Evolutionary conservation across 1,284 basidiomycete species (phyloP), one percentile per base, ranked within the genome.

Genomic region (Ustilago bromivora): DNA sequence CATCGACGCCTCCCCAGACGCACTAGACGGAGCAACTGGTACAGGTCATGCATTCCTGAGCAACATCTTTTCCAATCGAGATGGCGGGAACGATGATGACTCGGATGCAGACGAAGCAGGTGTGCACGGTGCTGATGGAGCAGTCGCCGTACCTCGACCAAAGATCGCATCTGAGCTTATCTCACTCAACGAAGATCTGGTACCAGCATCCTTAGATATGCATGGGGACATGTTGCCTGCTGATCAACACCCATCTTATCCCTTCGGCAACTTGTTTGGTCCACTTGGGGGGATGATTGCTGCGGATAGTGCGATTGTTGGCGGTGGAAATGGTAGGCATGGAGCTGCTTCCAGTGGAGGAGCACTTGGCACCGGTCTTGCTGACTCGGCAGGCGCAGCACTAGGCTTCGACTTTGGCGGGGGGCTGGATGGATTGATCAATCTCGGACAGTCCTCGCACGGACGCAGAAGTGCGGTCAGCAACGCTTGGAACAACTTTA

Each of bases 201-300:
- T 83, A 2, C 82, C 82, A 1, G 71, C 72, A 12, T 58, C 67
- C 5, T 61, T 78, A n/a, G 81, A 83, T 40, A 67, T 75, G 57
- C 79, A 82, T 32, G 71, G 76, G 31, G 82, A 84, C 46, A 80
- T 80, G 63, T 56, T 84, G 35, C 82, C 82, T 11, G 75, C 72
- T 7, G 82, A 84, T 38, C 78, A 81, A 62, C 82, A 84, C 59
- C 69, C 82, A 9, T 80, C 78, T 12, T 84, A 82, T 57, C 81
- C 81, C 0, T 78, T 81, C 34, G 81, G 81, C 28, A 80, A 81
- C 32, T 76, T 78, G 9, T 78, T 76, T 34, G 77, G 77, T 9
- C 77, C 73, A 2, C 43, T 64, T 3, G 68, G 71, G 5, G 75
- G 70, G 1, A 47, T 47, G 56, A 69, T 77, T 32, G 49, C 75